Conservation (phyloP, 495 filamentous ascomycete species). For the Entonaema liquescens region DNA sequence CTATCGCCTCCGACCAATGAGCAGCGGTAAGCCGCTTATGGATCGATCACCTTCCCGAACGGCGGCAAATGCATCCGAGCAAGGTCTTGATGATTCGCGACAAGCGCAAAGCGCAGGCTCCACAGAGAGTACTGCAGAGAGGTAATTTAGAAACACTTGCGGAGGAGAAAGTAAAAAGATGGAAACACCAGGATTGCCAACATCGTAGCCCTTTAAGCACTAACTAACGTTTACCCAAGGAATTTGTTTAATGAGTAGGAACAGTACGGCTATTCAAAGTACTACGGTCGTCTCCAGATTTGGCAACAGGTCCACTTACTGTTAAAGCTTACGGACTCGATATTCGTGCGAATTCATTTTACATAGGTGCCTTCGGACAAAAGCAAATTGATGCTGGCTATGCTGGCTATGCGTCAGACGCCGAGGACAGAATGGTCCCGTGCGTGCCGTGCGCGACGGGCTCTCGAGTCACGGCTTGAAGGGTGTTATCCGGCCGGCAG, state of each 20-base stretch:
- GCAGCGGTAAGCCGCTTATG: constrained; percentile 38
- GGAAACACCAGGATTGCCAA: constrained; percentile 18
- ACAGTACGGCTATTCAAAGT: background rate
- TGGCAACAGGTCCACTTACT: constrained; percentile 12
- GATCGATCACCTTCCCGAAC: constrained; percentile 38
- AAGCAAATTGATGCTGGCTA: constrained; percentile 34
- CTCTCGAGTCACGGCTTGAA: constrained; percentile 30
- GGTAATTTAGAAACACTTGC: constrained; percentile 30
- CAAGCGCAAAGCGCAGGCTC: constrained; percentile 45
- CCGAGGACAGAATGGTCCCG: constrained; percentile 36
- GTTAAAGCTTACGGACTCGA: constrained; percentile 6
- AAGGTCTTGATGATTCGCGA: constrained; percentile 38
- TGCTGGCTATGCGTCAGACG: constrained; percentile 23
- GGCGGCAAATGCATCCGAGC: constrained; percentile 42
- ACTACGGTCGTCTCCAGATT: constrained; percentile 24
- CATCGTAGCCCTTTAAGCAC: background rate
- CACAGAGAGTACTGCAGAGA: constrained; percentile 26
- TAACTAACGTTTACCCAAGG: background rate
- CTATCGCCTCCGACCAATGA: constrained; percentile 31
- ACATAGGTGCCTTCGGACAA: constrained; percentile 26
- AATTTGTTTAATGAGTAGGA: constrained; percentile 17
- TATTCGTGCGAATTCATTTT: constrained; percentile 4
- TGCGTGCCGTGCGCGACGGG: constrained; percentile 34
- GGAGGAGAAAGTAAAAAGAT: background rate
- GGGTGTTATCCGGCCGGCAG: constrained; percentile 41